phyloP scores from a whole-genome alignment of 768 basidiomycete genomes.

The Rhodotorula sphaerocarpa region DNA sequence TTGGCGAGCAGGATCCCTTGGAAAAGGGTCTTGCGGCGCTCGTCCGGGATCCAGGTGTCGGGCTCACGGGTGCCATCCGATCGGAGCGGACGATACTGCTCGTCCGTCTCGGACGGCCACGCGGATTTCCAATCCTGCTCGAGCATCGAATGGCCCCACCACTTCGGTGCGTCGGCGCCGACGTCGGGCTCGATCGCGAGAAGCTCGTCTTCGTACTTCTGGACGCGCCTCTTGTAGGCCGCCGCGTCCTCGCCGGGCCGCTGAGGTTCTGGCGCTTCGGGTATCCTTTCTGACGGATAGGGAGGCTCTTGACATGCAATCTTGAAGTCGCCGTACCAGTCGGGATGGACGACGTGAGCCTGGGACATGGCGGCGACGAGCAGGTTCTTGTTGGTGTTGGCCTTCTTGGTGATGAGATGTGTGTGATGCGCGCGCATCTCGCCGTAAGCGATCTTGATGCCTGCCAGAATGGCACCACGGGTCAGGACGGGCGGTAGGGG shows the following conservation, averaged over 20 bases:
- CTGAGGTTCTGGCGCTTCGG: background rate
- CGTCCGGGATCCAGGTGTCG: background rate
- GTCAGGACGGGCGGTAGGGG: background rate
- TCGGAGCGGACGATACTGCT: background rate
- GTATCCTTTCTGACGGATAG: background rate
- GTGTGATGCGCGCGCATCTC: slow-evolving; percentile 14
- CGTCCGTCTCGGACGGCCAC: slow-evolving; percentile 4
- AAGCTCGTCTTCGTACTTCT: slow-evolving; percentile 8
- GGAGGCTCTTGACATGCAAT: background rate
- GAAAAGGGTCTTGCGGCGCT: slow-evolving; percentile 8
- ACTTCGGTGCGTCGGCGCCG: slow-evolving; percentile 2
- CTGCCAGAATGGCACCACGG: background rate
- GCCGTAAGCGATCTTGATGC: slow-evolving; percentile 22
- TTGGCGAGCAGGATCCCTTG: slow-evolving; percentile 9
- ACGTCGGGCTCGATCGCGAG: slow-evolving; percentile 9
- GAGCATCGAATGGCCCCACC: slow-evolving; percentile 16
- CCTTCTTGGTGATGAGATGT: background rate
- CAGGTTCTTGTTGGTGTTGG: background rate
- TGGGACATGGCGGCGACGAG: slow-evolving; percentile 1
- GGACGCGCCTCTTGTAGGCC: background rate
- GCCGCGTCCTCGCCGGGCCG: background rate
- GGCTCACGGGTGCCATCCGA: background rate
- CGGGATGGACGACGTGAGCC: background rate
- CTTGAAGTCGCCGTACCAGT: slow-evolving; percentile 1
- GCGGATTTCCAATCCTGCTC: slow-evolving; percentile 15